Conservation (phyloP, 2,329 filamentous ascomycete genomes). For the Epichloe coenophiala region DNA sequence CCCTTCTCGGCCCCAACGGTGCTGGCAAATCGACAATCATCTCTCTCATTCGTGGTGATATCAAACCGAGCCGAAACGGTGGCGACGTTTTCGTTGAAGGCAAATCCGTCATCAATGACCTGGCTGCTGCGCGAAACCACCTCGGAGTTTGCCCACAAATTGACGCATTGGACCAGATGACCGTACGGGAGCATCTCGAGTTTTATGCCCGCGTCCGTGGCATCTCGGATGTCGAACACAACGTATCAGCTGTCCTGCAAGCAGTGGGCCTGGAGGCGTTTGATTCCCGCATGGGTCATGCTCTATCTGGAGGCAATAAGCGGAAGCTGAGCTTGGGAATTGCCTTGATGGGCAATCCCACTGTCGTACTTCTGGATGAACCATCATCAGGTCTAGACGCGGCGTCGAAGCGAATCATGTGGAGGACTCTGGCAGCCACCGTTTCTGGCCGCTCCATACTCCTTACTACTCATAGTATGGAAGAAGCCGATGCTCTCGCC, state of each 20-base stretch:
- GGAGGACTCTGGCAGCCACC: constrained; percentile 66
- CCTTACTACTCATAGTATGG: constrained; percentile 88
- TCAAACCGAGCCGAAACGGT: constrained; percentile 54
- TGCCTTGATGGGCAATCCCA: constrained; percentile 82
- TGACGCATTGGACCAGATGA: constrained; percentile 83
- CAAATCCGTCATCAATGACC: constrained; percentile 57
- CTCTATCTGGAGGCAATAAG: constrained; percentile 82
- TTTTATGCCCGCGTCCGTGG: constrained; percentile 84
- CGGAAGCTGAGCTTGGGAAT: constrained; percentile 84
- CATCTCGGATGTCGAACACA: constrained; percentile 59
- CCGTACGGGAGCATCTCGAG: constrained; percentile 68
- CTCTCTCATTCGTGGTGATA: constrained; percentile 77
- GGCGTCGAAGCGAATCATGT: constrained; percentile 84
- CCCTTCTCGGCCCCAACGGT: constrained; percentile 78
- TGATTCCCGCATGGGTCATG: constrained; percentile 58
- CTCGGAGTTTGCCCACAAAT: constrained; percentile 88
- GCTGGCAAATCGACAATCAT: constrained; percentile 89
- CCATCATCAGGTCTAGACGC: constrained; percentile 83
- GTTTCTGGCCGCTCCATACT: constrained; percentile 69
- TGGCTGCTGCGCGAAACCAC: constrained; percentile 58
- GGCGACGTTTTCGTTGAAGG: constrained; percentile 74
- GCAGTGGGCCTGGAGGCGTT: constrained; percentile 69
- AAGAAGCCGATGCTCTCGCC: constrained; percentile 83
- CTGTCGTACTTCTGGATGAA: constrained; percentile 78
- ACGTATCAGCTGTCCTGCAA: constrained; percentile 63